Evolutionary conservation across 306 rosid species (phyloP), one percentile per base, ranked within the genome.

Genomic region (Cucumis cinereus): DNA sequence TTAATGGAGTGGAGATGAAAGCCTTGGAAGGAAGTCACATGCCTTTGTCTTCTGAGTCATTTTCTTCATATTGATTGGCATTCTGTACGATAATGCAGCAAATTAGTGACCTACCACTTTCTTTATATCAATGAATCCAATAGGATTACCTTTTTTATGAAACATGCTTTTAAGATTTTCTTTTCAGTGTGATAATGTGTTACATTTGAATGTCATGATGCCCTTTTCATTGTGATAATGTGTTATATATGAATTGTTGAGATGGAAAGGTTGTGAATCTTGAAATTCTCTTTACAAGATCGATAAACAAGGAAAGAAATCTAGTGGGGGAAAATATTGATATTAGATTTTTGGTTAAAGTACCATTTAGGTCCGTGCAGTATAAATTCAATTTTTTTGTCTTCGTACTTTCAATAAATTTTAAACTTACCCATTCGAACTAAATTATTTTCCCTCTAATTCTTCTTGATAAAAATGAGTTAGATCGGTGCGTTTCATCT

Each of bases 1-100:
- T 72, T 19, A 72, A 61, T 28, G 59, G 59, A 71, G 76, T 71
- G 76, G 50, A 72, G 76, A 49, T 33, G 76, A 71, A 72, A 72
- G 36, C 28, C 4, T 49, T 72, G 43, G 60, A 49, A 70, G 43
- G 41, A 50, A 72, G 30, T 23, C 61, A 72, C 76, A 50, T 72
- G 76, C 28, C 23, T 72, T 52, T 72, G 76, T 72, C 76, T 72
- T 72, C 20, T 72, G 45, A 28, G 47, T 72, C 76, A 72, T 28
- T 72, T 50, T 72, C 76, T 49, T 43, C 28, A 28, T 47, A 47
- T 49, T 71, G 59, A 71, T 71, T 71, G 41, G 43, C 76, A 26
- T 71, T 71, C 16, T 71, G 59, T 71, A 71, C 59, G 58, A 71
- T 49, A 71, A 71, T 26, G 75, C 76, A 49, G 36, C 58, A 71